Conservation (phyloP, 208 protist genomes). For the Kentomonas sorsogonicus region DNA sequence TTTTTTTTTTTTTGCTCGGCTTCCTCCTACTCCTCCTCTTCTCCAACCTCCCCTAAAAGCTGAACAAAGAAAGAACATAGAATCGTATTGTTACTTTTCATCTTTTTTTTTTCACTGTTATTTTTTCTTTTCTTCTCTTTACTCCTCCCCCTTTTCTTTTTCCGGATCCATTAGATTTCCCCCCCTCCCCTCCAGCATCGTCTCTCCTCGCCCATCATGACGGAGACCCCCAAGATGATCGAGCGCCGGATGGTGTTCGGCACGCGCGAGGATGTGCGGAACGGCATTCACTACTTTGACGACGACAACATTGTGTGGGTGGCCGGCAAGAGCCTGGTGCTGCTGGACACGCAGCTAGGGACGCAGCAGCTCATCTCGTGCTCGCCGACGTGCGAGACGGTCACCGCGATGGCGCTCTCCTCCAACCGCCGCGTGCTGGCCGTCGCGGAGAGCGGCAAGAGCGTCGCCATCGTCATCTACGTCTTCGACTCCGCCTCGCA, state of each 20-base stretch:
- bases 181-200: neutral
- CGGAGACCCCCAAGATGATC: constrained; percentile 68
- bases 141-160: neutral
- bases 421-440: constrained; percentile 91
- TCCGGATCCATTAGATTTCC: neutral
- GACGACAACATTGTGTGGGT: constrained; percentile 92
- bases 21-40: too few species aligned
- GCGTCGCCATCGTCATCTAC: constrained; percentile 87
- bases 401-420: constrained; percentile 88
- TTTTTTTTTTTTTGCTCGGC: constrained; percentile 8
- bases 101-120: neutral
- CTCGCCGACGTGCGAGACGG: constrained; percentile 77
- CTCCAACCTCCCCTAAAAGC: too few species aligned
- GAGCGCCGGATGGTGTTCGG: constrained; percentile 91
- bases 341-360: constrained; percentile 89
- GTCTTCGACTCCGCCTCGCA: constrained; percentile 74
- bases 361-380: constrained; percentile 89
- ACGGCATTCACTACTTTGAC: constrained; percentile 92
- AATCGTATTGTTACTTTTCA: too few species aligned
- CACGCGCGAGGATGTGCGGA: constrained; percentile 87
- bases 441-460: constrained; percentile 88
- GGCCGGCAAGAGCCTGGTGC: constrained; percentile 84
- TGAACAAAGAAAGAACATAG: too few species aligned
- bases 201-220: constrained; percentile 32
- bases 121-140: constrained; percentile 7